phyloP scores from a whole-genome alignment of 805 yeast genomes.

The Clavispora asparagi region DNA sequence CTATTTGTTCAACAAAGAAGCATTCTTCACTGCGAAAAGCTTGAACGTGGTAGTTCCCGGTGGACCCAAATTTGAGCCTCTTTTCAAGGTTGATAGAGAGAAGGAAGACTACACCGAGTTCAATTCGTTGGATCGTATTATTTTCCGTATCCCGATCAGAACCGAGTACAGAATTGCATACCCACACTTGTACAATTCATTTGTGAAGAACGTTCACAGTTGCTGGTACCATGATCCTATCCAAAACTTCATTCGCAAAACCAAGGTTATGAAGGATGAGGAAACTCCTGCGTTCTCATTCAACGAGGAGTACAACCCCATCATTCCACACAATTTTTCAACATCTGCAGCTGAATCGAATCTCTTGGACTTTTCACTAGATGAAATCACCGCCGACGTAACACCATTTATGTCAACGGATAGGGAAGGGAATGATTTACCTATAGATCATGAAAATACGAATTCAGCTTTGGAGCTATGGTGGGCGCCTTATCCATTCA shows the following conservation, averaged over 20 bases:
- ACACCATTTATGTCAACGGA: conserved; percentile 43
- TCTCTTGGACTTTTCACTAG: conserved; percentile 9
- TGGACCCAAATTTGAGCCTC: conserved; percentile 93
- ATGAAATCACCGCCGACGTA: conserved; percentile 31
- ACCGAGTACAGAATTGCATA: conserved; percentile 85
- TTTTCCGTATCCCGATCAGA: conserved; percentile 69
- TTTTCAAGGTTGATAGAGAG: conserved; percentile 59
- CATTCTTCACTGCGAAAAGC: conserved; percentile 89
- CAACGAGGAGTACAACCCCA: conserved; percentile 52
- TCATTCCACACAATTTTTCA: conserved; percentile 23
- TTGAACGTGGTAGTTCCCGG: conserved; percentile 85
- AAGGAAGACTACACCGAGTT: conserved; percentile 83
- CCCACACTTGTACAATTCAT: conserved; percentile 78
- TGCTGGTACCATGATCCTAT: conserved; percentile 64
- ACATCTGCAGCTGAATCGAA: conserved; percentile 26
- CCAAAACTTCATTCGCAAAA: conserved; percentile 43
- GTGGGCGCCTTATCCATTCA: conserved; percentile 84
- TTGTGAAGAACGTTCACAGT: conserved; percentile 59
- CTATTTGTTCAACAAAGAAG: conserved; percentile 69
- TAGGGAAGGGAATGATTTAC: conserved; percentile 6
- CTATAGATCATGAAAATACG: conserved; percentile 39
- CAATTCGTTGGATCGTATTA: conserved; percentile 81
- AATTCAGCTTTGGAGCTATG: conserved; percentile 56
- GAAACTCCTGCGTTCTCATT: conserved; percentile 43
- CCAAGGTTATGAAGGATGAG: conserved; percentile 21